Evolutionary conservation across 1,284 basidiomycete species (phyloP).

Genomic region (Sphagnurus paluster): DNA sequence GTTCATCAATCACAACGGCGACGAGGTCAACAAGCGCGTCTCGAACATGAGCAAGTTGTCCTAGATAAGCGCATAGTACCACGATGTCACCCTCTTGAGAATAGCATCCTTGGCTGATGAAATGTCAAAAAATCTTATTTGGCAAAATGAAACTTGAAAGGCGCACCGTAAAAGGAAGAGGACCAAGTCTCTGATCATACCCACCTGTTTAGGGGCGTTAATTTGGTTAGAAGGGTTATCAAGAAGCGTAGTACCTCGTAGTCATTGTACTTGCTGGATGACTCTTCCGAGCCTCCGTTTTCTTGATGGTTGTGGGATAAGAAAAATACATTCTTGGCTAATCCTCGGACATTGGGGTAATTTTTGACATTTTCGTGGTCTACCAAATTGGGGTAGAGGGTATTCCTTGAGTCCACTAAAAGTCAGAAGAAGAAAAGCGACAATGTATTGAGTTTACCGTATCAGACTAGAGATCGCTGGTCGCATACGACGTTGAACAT

Average conservation of each 20-base stretch:
- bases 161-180: slow-evolving; percentile 60
- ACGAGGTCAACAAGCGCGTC: slow-evolving; percentile 51
- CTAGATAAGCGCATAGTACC: slow-evolving; percentile 74
- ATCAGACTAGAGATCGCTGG: slow-evolving; percentile 48
- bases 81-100: slow-evolving; percentile 67
- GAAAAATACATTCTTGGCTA: slow-evolving; percentile 61
- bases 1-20: slow-evolving; percentile 66
- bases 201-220: slow-evolving; percentile 42
- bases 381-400: slow-evolving; percentile 56
- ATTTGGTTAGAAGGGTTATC: background rate
- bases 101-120: slow-evolving; percentile 54
- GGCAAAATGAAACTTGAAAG: background rate
- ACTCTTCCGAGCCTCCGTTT: slow-evolving; percentile 53
- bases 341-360: slow-evolving; percentile 56
- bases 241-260: slow-evolving; percentile 51
- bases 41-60: slow-evolving; percentile 62
- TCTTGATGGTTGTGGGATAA: slow-evolving; percentile 56
- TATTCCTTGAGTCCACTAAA: slow-evolving; percentile 40
- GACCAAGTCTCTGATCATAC: slow-evolving; percentile 71
- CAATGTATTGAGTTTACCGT: slow-evolving; percentile 15
- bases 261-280: slow-evolving; percentile 60
- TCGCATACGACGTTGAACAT: slow-evolving; percentile 63
- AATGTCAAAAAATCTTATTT: background rate
- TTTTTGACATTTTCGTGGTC: slow-evolving; percentile 52
- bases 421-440: background rate